These are phyloP conservation scores for Taxillus chinensis DNA, from an alignment of 164 flowering plant genomes.

Conservation along the genomic window DNA sequence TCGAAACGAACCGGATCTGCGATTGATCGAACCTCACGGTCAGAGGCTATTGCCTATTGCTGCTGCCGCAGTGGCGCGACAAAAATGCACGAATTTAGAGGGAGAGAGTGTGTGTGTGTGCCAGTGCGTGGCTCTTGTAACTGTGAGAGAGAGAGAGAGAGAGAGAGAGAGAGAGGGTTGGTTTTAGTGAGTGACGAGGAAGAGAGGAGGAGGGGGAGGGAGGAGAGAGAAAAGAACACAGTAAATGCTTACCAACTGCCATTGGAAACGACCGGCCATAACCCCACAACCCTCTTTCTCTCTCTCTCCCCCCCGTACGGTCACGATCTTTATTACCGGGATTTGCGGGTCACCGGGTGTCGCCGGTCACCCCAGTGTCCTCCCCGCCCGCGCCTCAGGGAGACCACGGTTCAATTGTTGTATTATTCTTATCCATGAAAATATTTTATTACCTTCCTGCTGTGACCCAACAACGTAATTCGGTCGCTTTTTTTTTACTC, in stretches of 20 bases:
- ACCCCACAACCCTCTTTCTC: neutral
- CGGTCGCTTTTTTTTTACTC: too few species aligned
- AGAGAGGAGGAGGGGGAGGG: slow-evolving; percentile 1
- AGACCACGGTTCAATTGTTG: too few species aligned
- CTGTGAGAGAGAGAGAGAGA: slow-evolving; percentile 2
- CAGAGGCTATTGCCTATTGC: neutral
- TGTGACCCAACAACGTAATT: too few species aligned
- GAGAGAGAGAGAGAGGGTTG: slow-evolving; percentile 7
- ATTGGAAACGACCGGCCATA: slow-evolving; percentile 32
- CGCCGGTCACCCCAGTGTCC: slow-evolving; percentile 9
- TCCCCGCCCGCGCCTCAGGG: too few species aligned
- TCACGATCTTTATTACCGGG: slow-evolving; percentile 12
- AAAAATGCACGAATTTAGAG: neutral
- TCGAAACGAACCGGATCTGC: slow-evolving; percentile 1
- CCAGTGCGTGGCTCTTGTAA: too few species aligned
- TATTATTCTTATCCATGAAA: too few species aligned
- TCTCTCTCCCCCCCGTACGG: slow-evolving; percentile 24
- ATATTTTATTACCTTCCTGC: too few species aligned
- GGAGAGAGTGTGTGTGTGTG: neutral
- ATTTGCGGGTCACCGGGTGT: slow-evolving; percentile 7
- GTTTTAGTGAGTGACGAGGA: neutral
- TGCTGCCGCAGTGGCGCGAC: neutral
- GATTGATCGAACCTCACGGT: neutral
- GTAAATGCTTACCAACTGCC: slow-evolving; percentile 67
- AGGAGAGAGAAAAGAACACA: slow-evolving; percentile 15